Percentiles rank a stretch among this genome's conserved stretches.
These are phyloP conservation scores for Trichoderma gamsii DNA, from an alignment of 495 filamentous ascomycete genomes.

Conservation along the genomic window DNA sequence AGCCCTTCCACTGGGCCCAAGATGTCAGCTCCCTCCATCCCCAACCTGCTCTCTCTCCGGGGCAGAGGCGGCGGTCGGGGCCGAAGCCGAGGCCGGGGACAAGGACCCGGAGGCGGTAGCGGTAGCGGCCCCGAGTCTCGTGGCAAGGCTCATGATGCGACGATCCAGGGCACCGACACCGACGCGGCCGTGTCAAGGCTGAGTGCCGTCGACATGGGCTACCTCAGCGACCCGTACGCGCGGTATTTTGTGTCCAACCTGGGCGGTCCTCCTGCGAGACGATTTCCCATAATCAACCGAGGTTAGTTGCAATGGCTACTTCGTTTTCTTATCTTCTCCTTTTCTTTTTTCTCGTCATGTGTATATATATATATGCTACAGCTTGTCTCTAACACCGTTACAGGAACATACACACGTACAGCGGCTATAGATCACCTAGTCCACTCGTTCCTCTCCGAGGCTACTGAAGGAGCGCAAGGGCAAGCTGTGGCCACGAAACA, in stretches of 20 bases:
- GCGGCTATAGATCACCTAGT: slow-evolving; percentile 79
- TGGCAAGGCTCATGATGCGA: slow-evolving; percentile 34
- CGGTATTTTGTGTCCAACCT: slow-evolving; percentile 49
- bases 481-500: slow-evolving; percentile 49
- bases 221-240: slow-evolving; percentile 78
- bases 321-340: slow-evolving; percentile 6
- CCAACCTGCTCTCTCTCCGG: slow-evolving; percentile 66
- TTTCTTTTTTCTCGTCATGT: slow-evolving; percentile 19
- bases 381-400: slow-evolving; percentile 18
- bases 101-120: slow-evolving; percentile 34
- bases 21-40: slow-evolving; percentile 70
- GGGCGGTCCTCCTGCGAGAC: slow-evolving; percentile 37
- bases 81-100: slow-evolving; percentile 36
- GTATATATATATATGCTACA: background rate
- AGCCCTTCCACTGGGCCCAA: background rate
- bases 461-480: slow-evolving; percentile 17
- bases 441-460: slow-evolving; percentile 54
- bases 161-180: slow-evolving; percentile 83
- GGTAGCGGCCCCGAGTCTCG: slow-evolving; percentile 17
- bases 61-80: slow-evolving; percentile 39
- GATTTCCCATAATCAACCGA: slow-evolving; percentile 88
- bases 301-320: slow-evolving; percentile 42
- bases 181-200: slow-evolving; percentile 84
- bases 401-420: slow-evolving; percentile 92
- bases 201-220: slow-evolving; percentile 83